Evolutionary conservation across 768 basidiomycete genomes (phyloP), one percentile per base, ranked within the genome.

Genomic region (Suillus decipiens): DNA sequence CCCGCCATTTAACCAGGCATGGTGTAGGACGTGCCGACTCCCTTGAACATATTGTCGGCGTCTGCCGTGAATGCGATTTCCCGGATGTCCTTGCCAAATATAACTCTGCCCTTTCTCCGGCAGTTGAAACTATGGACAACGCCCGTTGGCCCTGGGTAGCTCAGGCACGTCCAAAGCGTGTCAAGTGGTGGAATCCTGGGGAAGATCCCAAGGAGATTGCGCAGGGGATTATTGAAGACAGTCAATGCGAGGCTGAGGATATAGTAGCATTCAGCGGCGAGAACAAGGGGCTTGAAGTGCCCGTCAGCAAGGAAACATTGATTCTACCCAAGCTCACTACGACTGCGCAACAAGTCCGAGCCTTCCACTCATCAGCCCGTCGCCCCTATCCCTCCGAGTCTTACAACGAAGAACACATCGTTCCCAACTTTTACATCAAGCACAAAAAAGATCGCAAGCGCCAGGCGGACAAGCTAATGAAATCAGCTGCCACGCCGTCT

Each of bases 81-180:
- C 69, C 71, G 8, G 67, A 62, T 34, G 61, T 78, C 22, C 63
- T 80, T 14, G 53, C 64, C 22, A 53, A 59, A 7, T 75, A 75
- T 68, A 80, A 82, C 66, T 73, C 76, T 34, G 24, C 9, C 1
- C 33, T 36, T 4, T 66, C 70, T 0, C 22, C n/a, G 9, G 63
- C 62, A 3, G 17, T 68, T 19, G 67, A 73, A 59, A 47, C 64
- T 50, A 78, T 80, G 75, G 78, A 78, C 62, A 78, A 77, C 31
- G 79, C 80, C 3, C 70, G 71, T 28, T 80, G 80, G 78, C 78
- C 79, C 0, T 75, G 69, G 71, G 54, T 66, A 0, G 55, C 59
- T 2, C 59, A 50, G 63, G 72, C 67, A 61, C 56, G 39, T 36
- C 37, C 31, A 2, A 66, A 61, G 50, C 62, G 39, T 7, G 59